phyloP scores from a whole-genome alignment of 2,329 filamentous ascomycete genomes.

The Chrysoporthe austroafricana region DNA sequence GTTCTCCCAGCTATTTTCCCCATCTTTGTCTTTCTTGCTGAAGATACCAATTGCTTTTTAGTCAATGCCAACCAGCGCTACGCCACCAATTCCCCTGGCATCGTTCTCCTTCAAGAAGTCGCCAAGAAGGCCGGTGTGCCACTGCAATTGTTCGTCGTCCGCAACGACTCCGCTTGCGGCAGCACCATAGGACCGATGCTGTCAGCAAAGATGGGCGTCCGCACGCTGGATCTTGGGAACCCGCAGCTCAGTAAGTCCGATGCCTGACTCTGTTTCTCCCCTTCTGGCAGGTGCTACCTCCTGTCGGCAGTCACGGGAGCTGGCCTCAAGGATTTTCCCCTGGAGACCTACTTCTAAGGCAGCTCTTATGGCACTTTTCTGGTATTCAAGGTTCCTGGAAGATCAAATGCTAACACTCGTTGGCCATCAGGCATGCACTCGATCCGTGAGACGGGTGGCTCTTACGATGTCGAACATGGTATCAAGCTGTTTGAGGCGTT shows the following conservation, averaged over 20 bases:
- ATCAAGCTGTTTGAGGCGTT: conserved; percentile 87
- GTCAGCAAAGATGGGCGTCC: conserved; percentile 79
- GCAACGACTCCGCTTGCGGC: conserved; percentile 93
- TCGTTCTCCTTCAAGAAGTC: conserved; percentile 87
- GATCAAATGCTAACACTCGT: neutral
- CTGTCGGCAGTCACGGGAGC: neutral
- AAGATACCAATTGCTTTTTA: conserved; percentile 7
- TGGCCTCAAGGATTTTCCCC: neutral
- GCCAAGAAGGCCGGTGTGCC: conserved; percentile 77
- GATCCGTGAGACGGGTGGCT: conserved; percentile 89
- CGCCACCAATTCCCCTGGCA: conserved; percentile 93
- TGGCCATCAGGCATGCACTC: conserved; percentile 74
- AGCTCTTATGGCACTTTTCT: neutral
- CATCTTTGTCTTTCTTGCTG: neutral
- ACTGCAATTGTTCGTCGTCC: conserved; percentile 92
- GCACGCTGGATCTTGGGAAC: conserved; percentile 92
- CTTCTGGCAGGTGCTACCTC: neutral
- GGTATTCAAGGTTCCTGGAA: too few relatives aligned
- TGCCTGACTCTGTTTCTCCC: neutral
- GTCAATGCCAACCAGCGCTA: conserved; percentile 98
- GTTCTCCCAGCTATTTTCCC: neutral
- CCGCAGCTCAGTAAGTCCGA: conserved; percentile 68
- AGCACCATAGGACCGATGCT: conserved; percentile 98
- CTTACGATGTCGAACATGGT: conserved; percentile 83
- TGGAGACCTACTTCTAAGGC: neutral